Conservation (phyloP, 1,284 basidiomycete species). For the Irpex sp. region DNA sequence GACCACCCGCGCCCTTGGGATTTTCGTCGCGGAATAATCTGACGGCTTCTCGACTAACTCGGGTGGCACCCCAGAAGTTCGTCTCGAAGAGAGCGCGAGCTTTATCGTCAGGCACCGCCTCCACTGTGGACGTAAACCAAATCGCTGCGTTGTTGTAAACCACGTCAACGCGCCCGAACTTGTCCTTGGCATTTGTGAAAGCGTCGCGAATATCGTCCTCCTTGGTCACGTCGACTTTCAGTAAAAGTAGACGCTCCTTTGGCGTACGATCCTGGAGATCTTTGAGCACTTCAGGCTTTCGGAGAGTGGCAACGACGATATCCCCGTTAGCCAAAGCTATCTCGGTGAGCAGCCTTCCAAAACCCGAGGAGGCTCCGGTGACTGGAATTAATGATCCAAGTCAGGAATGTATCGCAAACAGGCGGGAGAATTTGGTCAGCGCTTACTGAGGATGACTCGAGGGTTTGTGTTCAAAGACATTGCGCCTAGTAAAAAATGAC, state of each 20-base stretch:
- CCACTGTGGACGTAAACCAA: slow-evolving; percentile 39
- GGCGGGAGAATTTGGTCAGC: not conserved
- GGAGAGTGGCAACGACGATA: slow-evolving; percentile 38
- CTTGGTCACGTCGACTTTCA: slow-evolving; percentile 47
- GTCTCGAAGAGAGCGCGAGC: slow-evolving; percentile 42
- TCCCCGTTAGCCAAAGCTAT: slow-evolving; percentile 35
- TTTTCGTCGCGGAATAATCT: slow-evolving; percentile 47
- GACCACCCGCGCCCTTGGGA: slow-evolving; percentile 21
- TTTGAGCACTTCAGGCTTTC: slow-evolving; percentile 31
- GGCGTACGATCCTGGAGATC: slow-evolving; percentile 27
- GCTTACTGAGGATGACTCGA: not conserved
- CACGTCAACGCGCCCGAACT: slow-evolving; percentile 51
- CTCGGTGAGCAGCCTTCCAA: slow-evolving; percentile 36
- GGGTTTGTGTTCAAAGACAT: not conserved
- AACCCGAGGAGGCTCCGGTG: slow-evolving; percentile 41
- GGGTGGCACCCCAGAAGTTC: slow-evolving; percentile 45
- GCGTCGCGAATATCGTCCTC: slow-evolving; percentile 36
- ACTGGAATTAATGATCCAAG: slow-evolving; percentile 23
- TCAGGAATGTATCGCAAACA: slow-evolving; percentile 16
- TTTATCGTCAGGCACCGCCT: slow-evolving; percentile 36
- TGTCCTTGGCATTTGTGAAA: slow-evolving; percentile 38
- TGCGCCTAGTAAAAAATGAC: not conserved
- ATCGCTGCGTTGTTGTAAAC: slow-evolving; percentile 53
- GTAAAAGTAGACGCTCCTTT: slow-evolving; percentile 37
- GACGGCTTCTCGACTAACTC: slow-evolving; percentile 42